Conservation (phyloP, 2,329 filamentous ascomycete species). For the Calonectria crousiana region DNA sequence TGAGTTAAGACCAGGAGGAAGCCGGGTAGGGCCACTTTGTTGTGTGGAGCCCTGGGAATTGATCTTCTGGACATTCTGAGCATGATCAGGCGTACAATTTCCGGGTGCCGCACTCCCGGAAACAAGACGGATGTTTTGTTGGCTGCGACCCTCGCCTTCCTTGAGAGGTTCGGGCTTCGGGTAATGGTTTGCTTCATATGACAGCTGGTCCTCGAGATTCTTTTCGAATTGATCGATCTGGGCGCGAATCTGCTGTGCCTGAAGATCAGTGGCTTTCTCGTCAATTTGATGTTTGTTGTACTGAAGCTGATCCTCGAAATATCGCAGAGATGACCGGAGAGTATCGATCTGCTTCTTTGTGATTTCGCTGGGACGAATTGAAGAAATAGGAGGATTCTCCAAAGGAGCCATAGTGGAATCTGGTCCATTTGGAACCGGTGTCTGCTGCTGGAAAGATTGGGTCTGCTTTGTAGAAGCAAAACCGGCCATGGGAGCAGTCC, state of each 20-base stretch:
- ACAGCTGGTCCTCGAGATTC: conserved; percentile 58
- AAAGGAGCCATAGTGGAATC: neutral
- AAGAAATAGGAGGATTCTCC: conserved; percentile 63
- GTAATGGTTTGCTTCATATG: conserved; percentile 59
- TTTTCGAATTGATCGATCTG: conserved; percentile 65
- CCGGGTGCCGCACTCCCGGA: conserved; percentile 6
- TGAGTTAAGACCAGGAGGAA: conserved; percentile 43
- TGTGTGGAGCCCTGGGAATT: conserved; percentile 17
- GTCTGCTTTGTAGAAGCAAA: conserved; percentile 21
- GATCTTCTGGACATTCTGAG: neutral
- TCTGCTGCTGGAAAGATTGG: conserved; percentile 24
- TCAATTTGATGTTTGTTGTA: conserved; percentile 75
- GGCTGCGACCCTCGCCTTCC: conserved; percentile 29
- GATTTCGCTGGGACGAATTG: conserved; percentile 71
- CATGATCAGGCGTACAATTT: conserved; percentile 17
- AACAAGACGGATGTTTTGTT: conserved; percentile 4
- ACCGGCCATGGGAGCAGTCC: conserved; percentile 11
- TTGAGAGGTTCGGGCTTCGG: conserved; percentile 49
- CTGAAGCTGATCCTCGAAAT: conserved; percentile 68
- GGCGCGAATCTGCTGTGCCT: conserved; percentile 55
- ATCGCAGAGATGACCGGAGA: conserved; percentile 65
- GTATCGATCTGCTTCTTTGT: conserved; percentile 68
- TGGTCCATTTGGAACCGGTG: neutral
- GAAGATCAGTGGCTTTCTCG: conserved; percentile 61
- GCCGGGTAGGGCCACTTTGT: conserved; percentile 32